Evolutionary conservation across 2,329 filamentous ascomycete genomes (phyloP), one percentile per base, ranked within the genome.

Genomic region (Curvularia lunata): DNA sequence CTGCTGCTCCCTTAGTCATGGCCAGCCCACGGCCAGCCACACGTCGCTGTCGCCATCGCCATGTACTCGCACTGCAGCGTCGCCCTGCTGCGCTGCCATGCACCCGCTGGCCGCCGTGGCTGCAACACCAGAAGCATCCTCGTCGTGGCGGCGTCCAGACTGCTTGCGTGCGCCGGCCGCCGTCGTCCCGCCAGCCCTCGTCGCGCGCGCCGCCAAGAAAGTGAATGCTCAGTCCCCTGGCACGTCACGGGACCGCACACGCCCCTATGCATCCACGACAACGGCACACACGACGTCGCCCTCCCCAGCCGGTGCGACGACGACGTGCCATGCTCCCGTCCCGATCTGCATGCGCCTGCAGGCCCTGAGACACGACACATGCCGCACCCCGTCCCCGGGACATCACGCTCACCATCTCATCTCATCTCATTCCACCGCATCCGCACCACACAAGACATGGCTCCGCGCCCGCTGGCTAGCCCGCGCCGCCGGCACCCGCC

Each of bases 311-410:
- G 7, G 30, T 32, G 13, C 10, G 10, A 16, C 30, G 13, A 13
- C 30, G 13, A 32, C 32, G 2, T 37, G 55, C 49, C 59, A 59
- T 63, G 62, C 63, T 65, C 66, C 65, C 66, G 69, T 69, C 67
- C 27, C 63, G 68, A 71, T 71, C 67, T 62, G 60, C 69, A 61
- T 43, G 42, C 38, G 51, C 52, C 51, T 54, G 61, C 61, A 52
- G 56, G 23, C 19, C 12, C 63, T 68, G 63, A 70, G 70, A 70
- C 66, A 63, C 69, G 70, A 70, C 66, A 63, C 23, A 18, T 45
- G 48, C 38, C 47, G 30, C 38, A 38, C 9, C 18, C 23, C n/a
- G 1, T 23, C 4, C 48, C 10, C 19, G 13, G 46, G 13, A 37
- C 13, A 34, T 21, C 18, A 9, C 23, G 18, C 32, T n/a, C 23